These are phyloP conservation scores for Candida boleticola DNA, from an alignment of 805 yeast genomes.

Conservation along the genomic window DNA sequence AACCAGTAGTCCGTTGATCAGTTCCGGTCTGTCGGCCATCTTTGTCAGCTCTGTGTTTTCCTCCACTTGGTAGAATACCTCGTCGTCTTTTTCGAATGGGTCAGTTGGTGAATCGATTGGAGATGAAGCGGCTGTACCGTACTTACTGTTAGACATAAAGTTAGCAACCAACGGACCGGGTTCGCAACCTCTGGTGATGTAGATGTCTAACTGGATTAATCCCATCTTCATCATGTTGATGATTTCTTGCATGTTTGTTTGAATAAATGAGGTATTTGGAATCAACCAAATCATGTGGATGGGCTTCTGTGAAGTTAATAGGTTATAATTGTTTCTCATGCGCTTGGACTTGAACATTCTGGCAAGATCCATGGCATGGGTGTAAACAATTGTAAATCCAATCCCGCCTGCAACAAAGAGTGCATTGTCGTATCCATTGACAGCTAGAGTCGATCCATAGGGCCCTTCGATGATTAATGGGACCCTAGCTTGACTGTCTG, in stretches of 20 bases:
- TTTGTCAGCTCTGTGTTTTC: background rate
- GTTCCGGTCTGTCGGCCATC: background rate
- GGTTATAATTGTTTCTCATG: background rate
- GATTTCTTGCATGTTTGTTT: slow-evolving; percentile 5
- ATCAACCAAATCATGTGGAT: slow-evolving; percentile 4
- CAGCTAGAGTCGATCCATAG: slow-evolving; percentile 3
- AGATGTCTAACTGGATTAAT: background rate
- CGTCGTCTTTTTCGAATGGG: background rate
- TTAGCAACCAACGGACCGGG: background rate
- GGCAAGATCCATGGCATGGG: slow-evolving; percentile 5
- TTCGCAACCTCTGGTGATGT: slow-evolving; percentile 2
- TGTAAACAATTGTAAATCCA: slow-evolving; percentile 5
- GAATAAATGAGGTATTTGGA: slow-evolving; percentile 3
- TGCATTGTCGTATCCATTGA: slow-evolving; percentile 5
- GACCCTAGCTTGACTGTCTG: slow-evolving; percentile 24
- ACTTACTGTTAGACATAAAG: too few species aligned
- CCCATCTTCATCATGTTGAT: slow-evolving; percentile 1
- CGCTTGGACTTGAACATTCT: slow-evolving; percentile 1
- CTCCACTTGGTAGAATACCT: background rate
- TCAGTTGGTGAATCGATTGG: background rate
- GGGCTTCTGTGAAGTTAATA: background rate
- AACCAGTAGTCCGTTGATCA: slow-evolving; percentile 1
- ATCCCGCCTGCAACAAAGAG: slow-evolving; percentile 6
- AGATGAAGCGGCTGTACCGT: background rate
- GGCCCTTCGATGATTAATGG: slow-evolving; percentile 12